Evolutionary conservation across 2,329 filamentous ascomycete genomes (phyloP), one percentile per base, ranked within the genome.

Genomic region (Zymoseptoria pseudotritici): DNA sequence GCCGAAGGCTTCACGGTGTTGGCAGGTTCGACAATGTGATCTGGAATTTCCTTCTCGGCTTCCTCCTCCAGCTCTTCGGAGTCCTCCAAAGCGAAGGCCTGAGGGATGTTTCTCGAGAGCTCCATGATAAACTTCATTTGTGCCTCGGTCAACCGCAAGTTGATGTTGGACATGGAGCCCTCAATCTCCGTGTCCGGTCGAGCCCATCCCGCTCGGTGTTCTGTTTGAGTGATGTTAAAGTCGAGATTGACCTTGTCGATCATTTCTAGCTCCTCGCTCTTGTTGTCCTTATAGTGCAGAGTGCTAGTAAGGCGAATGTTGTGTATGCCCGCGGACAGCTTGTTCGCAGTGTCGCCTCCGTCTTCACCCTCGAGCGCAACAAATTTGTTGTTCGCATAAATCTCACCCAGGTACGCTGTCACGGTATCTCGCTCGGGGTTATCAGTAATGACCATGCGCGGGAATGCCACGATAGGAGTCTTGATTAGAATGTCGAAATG

Each of bases 201-300:
- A 69, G 94, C 87, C 57, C 83, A 80, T 13, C 88, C 89, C 31
- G 83, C 74, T 66, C 85, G 86, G 71, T 99, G 94, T 71, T 97
- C 93, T 0, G 92, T 85, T 74, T 97, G 93, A 2, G 89, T 95
- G 65, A 99, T 87, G 62, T 89, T 90, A 76, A 99, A 97, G 54
- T 89, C 90, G 22, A 99, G 79, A 72, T 99, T 94, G 11, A 99
- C 91, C 67, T 97, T 91, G 70, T 99, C 92, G 67, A 99, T 96
- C 79, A 99, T 88, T 72, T 99, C 91, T 7, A 99, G 80, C 72
- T 96, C 91, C 73, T 99, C 94, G 0, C 85, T 84, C 59, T 83
- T 76, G 36, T 86, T 83, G 2, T 86, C 81, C 0, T 84, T 75
- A 68, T 95, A 97, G 71, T 96, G 84, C 70, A 97, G 91, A 58